Percentiles rank a stretch among this genome's conserved stretches.
Evolutionary conservation across 2,329 filamentous ascomycete genomes (phyloP).

Genomic region (Venturia oleaginea): DNA sequence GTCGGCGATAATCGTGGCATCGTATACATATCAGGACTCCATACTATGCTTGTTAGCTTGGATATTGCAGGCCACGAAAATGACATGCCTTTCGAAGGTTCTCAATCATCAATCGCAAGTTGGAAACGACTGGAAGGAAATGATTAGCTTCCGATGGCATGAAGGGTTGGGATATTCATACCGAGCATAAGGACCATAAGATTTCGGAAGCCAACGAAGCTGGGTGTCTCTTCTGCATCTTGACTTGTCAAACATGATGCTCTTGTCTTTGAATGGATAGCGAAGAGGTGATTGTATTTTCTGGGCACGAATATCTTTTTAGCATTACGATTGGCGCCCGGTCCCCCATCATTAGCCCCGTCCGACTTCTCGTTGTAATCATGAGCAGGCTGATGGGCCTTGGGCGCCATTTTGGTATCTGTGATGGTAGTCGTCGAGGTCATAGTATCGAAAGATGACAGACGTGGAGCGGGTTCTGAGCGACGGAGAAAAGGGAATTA

Average conservation of each 20-base stretch:
- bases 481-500: background rate
- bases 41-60: slow-evolving; percentile 51
- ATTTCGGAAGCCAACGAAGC: slow-evolving; percentile 90
- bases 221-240: slow-evolving; percentile 64
- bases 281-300: slow-evolving; percentile 88
- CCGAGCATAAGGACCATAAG: slow-evolving; percentile 89
- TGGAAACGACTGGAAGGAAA: slow-evolving; percentile 63
- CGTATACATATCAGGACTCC: slow-evolving; percentile 86
- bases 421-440: background rate
- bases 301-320: background rate
- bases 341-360: background rate
- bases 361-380: background rate
- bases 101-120: slow-evolving; percentile 88
- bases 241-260: slow-evolving; percentile 73
- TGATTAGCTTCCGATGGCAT: slow-evolving; percentile 14
- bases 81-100: slow-evolving; percentile 77
- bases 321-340: background rate
- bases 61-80: background rate
- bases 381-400: background rate
- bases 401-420: background rate
- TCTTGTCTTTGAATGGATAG: slow-evolving; percentile 63
- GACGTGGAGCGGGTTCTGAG: background rate
- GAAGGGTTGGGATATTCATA: slow-evolving; percentile 33
- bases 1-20: slow-evolving; percentile 76
- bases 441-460: background rate